Percentiles rank a stretch among this genome's conserved stretches.
Conservation (phyloP, 495 filamentous ascomycete species). For the Hypomontagnella monticulosa region DNA sequence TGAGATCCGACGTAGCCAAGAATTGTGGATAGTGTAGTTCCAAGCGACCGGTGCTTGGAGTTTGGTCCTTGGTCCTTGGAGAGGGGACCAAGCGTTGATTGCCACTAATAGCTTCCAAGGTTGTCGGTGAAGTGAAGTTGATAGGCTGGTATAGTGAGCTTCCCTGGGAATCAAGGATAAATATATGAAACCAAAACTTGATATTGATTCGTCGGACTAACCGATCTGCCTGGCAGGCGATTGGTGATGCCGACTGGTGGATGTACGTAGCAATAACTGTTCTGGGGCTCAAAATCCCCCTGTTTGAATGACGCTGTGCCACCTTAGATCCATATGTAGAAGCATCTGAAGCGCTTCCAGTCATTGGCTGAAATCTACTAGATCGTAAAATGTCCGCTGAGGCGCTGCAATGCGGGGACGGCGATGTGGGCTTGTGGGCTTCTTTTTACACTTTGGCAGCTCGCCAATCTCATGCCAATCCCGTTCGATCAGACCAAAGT, state of each 20-base stretch:
- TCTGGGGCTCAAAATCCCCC: neutral
- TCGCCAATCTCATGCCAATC: slow-evolving; percentile 18
- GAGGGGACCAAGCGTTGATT: neutral
- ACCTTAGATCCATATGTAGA: neutral
- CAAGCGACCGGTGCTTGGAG: neutral
- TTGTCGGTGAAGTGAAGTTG: neutral
- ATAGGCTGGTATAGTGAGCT: neutral
- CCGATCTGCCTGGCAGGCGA: neutral
- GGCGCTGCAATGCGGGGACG: slow-evolving; percentile 4
- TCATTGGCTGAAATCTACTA: neutral
- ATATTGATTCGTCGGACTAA: neutral
- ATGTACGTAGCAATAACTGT: no score
- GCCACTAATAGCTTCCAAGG: neutral
- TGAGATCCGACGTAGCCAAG: neutral
- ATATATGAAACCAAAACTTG: neutral
- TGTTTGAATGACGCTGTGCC: neutral
- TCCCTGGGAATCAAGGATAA: neutral
- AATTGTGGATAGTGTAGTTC: neutral
- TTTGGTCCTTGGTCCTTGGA: no score
- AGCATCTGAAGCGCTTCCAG: neutral
- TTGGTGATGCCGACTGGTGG: neutral
- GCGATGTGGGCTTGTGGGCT: neutral
- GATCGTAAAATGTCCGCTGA: neutral
- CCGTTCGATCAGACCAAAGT: neutral
- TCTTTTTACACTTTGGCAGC: slow-evolving; percentile 9